Base-by-base conservation (phyloP, 1,139 yeast genomes). In the Suhomyces guaymorum region DNA sequence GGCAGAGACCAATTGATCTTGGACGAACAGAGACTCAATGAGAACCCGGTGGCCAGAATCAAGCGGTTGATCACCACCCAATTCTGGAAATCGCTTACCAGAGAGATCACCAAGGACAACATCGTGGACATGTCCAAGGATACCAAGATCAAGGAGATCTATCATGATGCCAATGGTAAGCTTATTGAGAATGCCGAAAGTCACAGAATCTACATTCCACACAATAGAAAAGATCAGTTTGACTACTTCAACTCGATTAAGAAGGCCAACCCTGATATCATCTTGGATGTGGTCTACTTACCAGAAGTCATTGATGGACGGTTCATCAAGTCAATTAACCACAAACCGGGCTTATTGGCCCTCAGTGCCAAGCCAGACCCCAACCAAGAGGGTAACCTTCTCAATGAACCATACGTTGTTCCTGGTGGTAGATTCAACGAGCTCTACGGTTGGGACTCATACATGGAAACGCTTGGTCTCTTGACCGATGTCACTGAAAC, bases 361-460 rank as follows among this genome's bases (percentile, higher is more conserved):
- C 67, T 92, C 31, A 95, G 92, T 3, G 77, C 88, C 68, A 64
- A 64, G 37, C 69, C 63, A 13, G 73, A 70, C 43, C 70, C 73
- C n/a, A 51, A 64, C 15, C 73, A 78, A 44, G 78, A 82, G 2
- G 34, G 38, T 1, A 70, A 74, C 14, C 58, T 86, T 32, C 66
- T 75, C 27, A 87, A 88, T 20, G 82, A 78, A 52, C 96, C 96
- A 0, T 92, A 90, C 57, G 86, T 88, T 15, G 98, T 92, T 8
- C 98, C 98, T 1, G 98, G 98, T 11, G 98, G 98, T 14, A 70
- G 98, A 44, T 92, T 92, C 61, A 94, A 94, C 60, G 98, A 92
- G 61, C 73, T 89, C 37, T 92, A 92, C 53, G 98, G 98, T 7
- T 92, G 98, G 98, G 98, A 92, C 59, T 88, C 97, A 2, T 92